Evolutionary conservation across 2,329 filamentous ascomycete species (phyloP).

Genomic region (Hortaea sp.): DNA sequence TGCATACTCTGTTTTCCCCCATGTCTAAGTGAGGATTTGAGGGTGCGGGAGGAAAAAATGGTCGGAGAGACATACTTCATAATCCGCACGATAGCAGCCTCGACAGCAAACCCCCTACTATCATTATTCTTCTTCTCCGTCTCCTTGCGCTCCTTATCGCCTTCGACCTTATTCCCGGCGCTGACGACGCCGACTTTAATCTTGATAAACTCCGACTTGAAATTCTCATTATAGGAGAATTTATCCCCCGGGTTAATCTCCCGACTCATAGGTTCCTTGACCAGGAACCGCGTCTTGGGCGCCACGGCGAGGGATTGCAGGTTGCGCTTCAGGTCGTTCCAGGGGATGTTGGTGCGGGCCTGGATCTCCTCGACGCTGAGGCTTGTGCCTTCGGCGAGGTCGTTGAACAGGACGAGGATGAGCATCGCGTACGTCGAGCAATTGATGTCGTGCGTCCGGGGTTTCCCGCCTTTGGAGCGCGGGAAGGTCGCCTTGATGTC

Average conservation of each 20-base stretch:
- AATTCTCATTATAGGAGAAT: slow-evolving; percentile 74
- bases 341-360: slow-evolving; percentile 67
- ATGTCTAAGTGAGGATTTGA: neutral
- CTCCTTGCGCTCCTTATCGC: slow-evolving; percentile 51
- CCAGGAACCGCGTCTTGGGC: slow-evolving; percentile 70
- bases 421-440: slow-evolving; percentile 91
- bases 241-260: slow-evolving; percentile 64
- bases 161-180: slow-evolving; percentile 76
- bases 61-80: slow-evolving; percentile 60
- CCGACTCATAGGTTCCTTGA: slow-evolving; percentile 72
- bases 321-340: slow-evolving; percentile 62
- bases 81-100: slow-evolving; percentile 68
- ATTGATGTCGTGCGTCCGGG: slow-evolving; percentile 77
- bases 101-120: slow-evolving; percentile 58
- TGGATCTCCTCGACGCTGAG: slow-evolving; percentile 70
- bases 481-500: slow-evolving; percentile 77
- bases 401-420: slow-evolving; percentile 81
- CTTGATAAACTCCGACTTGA: slow-evolving; percentile 71
- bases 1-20: neutral
- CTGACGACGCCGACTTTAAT: slow-evolving; percentile 83
- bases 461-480: slow-evolving; percentile 58
- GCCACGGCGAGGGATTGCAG: slow-evolving; percentile 74
- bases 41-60: neutral
- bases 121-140: slow-evolving; percentile 70
- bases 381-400: slow-evolving; percentile 38